Evolutionary conservation across 441 rosid genomes (phyloP).

Genomic region (Croton laevigatus): DNA sequence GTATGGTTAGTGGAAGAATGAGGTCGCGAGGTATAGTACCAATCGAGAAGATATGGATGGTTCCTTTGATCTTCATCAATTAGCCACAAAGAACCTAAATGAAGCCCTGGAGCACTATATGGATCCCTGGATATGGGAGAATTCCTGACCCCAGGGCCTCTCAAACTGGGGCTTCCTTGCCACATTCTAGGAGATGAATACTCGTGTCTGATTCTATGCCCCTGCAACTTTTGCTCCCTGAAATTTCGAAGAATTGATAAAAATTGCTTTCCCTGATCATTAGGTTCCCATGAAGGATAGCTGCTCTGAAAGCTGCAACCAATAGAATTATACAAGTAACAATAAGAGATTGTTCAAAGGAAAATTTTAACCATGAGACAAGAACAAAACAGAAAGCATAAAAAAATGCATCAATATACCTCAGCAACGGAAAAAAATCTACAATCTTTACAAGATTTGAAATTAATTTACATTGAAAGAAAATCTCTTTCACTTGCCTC

Average conservation of each 20-base stretch:
- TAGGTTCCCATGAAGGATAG: slow-evolving; percentile 89
- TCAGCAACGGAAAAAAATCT: not conserved
- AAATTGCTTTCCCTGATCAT: slow-evolving; percentile 74
- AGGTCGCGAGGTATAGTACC: slow-evolving; percentile 67
- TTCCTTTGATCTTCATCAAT: slow-evolving; percentile 65
- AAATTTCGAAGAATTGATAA: slow-evolving; percentile 69
- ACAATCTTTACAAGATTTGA: too few species aligned
- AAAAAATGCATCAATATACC: not conserved
- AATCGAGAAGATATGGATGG: slow-evolving; percentile 83
- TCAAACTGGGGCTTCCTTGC: slow-evolving; percentile 43
- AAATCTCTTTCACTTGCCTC: too few species aligned
- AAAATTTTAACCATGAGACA: not conserved
- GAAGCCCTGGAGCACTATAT: slow-evolving; percentile 36
- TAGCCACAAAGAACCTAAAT: slow-evolving; percentile 61
- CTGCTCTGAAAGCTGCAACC: slow-evolving; percentile 79
- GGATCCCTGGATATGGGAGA: slow-evolving; percentile 47
- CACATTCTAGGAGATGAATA: slow-evolving; percentile 44
- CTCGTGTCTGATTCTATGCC: slow-evolving; percentile 37
- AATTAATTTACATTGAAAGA: too few species aligned
- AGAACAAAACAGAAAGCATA: not conserved
- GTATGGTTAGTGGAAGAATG: slow-evolving; percentile 30
- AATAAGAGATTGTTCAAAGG: not conserved
- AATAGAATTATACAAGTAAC: not conserved
- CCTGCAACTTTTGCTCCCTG: slow-evolving; percentile 67
- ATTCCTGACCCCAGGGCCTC: slow-evolving; percentile 49